These are phyloP conservation scores for Ammopiptanthus mongolicus DNA, from an alignment of 306 rosid genomes.

Conservation along the genomic window DNA sequence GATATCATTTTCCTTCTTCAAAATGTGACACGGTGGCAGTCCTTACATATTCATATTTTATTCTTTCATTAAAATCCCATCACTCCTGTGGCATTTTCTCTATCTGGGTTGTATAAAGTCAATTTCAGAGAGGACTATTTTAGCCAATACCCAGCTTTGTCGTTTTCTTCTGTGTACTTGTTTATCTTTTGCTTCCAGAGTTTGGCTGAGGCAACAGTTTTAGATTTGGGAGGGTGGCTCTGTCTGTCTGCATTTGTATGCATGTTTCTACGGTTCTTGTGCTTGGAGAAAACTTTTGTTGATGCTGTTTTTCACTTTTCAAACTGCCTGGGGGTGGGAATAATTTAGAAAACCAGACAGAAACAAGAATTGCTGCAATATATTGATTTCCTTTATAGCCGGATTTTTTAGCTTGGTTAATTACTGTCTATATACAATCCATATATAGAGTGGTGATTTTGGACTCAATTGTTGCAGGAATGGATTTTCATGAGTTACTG, in stretches of 20 bases:
- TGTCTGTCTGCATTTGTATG: neutral
- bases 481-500: constrained; percentile 93
- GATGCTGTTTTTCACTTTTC: neutral
- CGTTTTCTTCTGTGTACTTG: neutral
- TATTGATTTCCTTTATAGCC: constrained; percentile 16
- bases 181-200: neutral
- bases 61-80: neutral
- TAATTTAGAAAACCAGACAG: neutral
- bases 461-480: constrained; percentile 50
- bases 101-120: neutral
- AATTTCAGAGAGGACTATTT: neutral
- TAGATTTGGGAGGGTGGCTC: neutral
- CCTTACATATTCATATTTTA: neutral
- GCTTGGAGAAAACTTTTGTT: neutral
- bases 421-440: neutral
- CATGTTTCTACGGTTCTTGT: neutral
- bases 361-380: neutral
- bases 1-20: neutral
- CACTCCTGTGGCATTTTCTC: neutral
- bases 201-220: neutral
- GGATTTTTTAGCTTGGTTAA: neutral
- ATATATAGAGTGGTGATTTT: constrained; percentile 14
- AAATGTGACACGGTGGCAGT: neutral
- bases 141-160: neutral
- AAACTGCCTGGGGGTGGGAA: neutral